These are phyloP conservation scores for Croton setiger DNA, from an alignment of 441 rosid genomes.

Conservation along the genomic window DNA sequence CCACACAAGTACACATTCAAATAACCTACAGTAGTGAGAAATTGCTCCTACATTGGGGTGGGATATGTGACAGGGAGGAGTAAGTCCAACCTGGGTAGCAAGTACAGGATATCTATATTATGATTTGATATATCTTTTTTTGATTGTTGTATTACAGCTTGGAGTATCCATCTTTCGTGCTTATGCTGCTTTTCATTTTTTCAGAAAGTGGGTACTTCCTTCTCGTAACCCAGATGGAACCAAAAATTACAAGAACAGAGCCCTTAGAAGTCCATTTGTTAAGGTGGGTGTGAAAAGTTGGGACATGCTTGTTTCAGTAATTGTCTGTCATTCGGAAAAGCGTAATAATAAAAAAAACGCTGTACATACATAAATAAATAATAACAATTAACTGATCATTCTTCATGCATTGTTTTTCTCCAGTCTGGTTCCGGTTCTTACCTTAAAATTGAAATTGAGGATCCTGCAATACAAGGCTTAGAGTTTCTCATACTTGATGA, in stretches of 20 bases:
- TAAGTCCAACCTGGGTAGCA: slow-evolving; percentile 37
- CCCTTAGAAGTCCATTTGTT: slow-evolving; percentile 86
- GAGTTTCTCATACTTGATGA: slow-evolving; percentile 93
- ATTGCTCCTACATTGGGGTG: slow-evolving; percentile 94
- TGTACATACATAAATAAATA: slow-evolving; percentile 15
- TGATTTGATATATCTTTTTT: slow-evolving; percentile 11
- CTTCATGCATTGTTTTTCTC: slow-evolving; percentile 22
- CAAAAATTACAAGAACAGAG: slow-evolving; percentile 79
- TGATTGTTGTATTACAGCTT: slow-evolving; percentile 9
- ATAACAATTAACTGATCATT: slow-evolving; percentile 6
- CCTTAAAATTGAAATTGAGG: slow-evolving; percentile 78
- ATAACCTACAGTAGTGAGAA: slow-evolving; percentile 57
- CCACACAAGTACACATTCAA: slow-evolving; percentile 52
- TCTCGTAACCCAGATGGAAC: slow-evolving; percentile 75
- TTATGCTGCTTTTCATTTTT: slow-evolving; percentile 14
- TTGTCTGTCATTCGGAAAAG: neutral
- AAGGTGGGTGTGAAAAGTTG: slow-evolving; percentile 45
- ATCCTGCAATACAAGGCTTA: slow-evolving; percentile 71
- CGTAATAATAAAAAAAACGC: neutral
- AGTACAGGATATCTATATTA: slow-evolving; percentile 16
- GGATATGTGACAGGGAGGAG: slow-evolving; percentile 61
- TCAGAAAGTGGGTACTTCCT: slow-evolving; percentile 92
- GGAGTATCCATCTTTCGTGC: slow-evolving; percentile 5
- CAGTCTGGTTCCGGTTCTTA: slow-evolving; percentile 67
- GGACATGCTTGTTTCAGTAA: slow-evolving; percentile 1